Conservation (phyloP, 2,329 filamentous ascomycete genomes). For the Colletotrichum sp. region DNA sequence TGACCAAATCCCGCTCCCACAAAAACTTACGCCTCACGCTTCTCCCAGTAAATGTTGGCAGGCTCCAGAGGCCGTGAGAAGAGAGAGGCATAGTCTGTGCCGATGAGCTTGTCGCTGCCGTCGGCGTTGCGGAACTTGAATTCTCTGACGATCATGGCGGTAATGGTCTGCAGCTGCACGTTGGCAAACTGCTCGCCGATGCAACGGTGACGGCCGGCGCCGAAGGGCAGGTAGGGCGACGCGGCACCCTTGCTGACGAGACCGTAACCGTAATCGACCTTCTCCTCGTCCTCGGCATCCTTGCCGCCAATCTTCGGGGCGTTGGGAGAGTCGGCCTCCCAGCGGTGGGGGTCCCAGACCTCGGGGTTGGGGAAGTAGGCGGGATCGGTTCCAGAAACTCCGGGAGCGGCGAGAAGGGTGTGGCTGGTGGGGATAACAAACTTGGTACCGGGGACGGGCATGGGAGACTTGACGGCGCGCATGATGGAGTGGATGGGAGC, state of each 20-base stretch:
- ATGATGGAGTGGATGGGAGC: slow-evolving; percentile 95
- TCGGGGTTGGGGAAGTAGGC: slow-evolving; percentile 83
- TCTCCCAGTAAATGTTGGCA: slow-evolving; percentile 78
- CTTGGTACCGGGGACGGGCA: slow-evolving; percentile 82
- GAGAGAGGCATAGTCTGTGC: slow-evolving; percentile 71
- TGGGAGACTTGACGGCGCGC: slow-evolving; percentile 87
- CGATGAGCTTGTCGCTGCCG: slow-evolving; percentile 72
- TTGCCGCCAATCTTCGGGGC: slow-evolving; percentile 51
- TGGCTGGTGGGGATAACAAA: slow-evolving; percentile 83
- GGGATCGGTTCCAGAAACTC: slow-evolving; percentile 75
- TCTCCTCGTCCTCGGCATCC: slow-evolving; percentile 66
- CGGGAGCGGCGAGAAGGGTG: slow-evolving; percentile 83
- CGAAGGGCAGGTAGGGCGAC: slow-evolving; percentile 93
- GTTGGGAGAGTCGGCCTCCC: slow-evolving; percentile 71
- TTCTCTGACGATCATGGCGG: slow-evolving; percentile 74
- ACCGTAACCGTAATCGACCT: slow-evolving; percentile 93
- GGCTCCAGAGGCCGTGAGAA: slow-evolving; percentile 78
- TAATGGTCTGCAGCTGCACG: slow-evolving; percentile 86
- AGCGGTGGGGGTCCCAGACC: slow-evolving; percentile 89
- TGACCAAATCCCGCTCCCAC: background rate
- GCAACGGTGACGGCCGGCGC: slow-evolving; percentile 89
- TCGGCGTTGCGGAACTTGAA: slow-evolving; percentile 82
- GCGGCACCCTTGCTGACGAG: slow-evolving; percentile 88
- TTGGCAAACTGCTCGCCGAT: slow-evolving; percentile 98
- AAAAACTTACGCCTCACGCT: slow-evolving; percentile 49